Evolutionary conservation across 23 red algal species (phyloP), one percentile per base, ranked within the genome.

Genomic region (Gracilaria gracilis): DNA sequence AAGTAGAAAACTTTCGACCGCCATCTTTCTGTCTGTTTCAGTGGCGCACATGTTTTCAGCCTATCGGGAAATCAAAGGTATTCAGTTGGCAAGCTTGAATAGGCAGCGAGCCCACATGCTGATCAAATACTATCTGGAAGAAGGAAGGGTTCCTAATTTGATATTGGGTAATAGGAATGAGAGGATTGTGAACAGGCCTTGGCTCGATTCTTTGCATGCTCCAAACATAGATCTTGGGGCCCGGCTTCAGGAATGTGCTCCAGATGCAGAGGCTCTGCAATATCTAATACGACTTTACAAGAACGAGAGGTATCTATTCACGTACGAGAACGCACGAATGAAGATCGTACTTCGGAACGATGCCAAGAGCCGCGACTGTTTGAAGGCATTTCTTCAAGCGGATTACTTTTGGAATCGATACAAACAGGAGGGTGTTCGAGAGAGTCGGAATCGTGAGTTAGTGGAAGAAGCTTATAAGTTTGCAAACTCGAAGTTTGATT

Each of bases 61-160:
- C 8, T 98, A 98, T 67, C 76, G 82, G 25, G 97, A 96, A 59
- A 95, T 98, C 21, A 95, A 95, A 83, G 82, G 93, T 35, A 86
- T 98, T 65, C 93, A 98, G 67, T 78, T 98, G 25, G 90, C 93
- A 28, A 98, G 93, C 50, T 57, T 98, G 53, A 98, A 98, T 77
- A 79, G 93, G 21, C 93, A 98, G 57, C 93, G 97, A 0, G 91
- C 97, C 2, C 94, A 96, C 83, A 88, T 92, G 92, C 92, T 98
- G 28, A 94, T 95, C 67, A 95, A 94, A 81, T 67, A 87, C 73
- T 98, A 98, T 54, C 69, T 95, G 67, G 77, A 93, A 40, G 71
- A 87, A 62, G 89, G 83, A 25, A 62, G 67, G 51, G 97, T 98
- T 20, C 86, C 90, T 20, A 90, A 86, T 17, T 80, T 98, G 39